phyloP scores from a whole-genome alignment of 2,329 filamentous ascomycete genomes.

The Aaosphaeria pasadenensis region DNA sequence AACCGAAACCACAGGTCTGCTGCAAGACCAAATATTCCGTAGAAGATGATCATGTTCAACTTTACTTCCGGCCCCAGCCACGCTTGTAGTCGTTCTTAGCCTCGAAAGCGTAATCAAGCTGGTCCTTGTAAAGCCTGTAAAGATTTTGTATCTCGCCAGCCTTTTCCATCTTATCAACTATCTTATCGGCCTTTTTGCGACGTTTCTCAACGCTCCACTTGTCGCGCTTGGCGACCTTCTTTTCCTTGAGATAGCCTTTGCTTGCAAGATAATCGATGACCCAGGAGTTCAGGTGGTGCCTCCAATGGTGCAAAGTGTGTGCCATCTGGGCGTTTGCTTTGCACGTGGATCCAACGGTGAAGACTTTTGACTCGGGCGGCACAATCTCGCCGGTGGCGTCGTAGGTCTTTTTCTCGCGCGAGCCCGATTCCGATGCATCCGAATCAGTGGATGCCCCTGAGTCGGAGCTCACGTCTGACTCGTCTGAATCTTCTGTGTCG shows the following conservation, averaged over 20 bases:
- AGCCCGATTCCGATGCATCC: constrained; percentile 8
- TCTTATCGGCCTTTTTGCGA: constrained; percentile 58
- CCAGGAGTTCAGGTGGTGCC: constrained; percentile 68
- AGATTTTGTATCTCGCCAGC: constrained; percentile 59
- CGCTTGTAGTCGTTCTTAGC: constrained; percentile 23
- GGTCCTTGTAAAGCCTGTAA: constrained; percentile 64
- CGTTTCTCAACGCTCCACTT: constrained; percentile 59
- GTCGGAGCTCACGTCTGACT: constrained; percentile 1
- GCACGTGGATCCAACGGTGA: constrained; percentile 44
- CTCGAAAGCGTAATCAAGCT: constrained; percentile 42
- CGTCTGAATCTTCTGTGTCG: constrained; percentile 35
- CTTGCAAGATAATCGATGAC: constrained; percentile 61
- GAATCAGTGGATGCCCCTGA: constrained; percentile 9
- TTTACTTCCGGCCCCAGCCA: constrained; percentile 15
- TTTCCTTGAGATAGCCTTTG: constrained; percentile 56
- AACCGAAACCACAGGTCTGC: neutral
- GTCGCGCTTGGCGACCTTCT: constrained; percentile 60
- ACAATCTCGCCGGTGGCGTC: constrained; percentile 24
- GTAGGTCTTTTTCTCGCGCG: constrained; percentile 17
- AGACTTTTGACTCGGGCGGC: constrained; percentile 23
- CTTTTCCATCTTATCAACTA: constrained; percentile 63
- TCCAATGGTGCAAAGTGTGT: constrained; percentile 74
- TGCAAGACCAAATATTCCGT: neutral
- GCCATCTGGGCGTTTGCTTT: constrained; percentile 65
- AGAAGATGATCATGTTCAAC: neutral